These are phyloP conservation scores for Nemania abortiva DNA, from an alignment of 2,329 filamentous ascomycete genomes.

Conservation along the genomic window DNA sequence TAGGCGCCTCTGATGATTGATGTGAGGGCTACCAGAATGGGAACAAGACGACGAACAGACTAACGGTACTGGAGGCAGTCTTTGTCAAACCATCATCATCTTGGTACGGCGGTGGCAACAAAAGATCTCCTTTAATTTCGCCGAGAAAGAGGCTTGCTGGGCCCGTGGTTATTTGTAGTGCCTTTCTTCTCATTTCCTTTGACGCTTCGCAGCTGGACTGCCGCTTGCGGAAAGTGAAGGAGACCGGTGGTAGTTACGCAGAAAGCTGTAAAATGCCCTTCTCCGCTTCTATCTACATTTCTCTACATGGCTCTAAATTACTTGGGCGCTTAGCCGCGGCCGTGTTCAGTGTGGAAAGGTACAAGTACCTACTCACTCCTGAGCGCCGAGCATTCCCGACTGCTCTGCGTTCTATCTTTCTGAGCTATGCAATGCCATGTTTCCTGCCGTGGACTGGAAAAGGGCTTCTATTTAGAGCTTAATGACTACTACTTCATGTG, in stretches of 20 bases:
- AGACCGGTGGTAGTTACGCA: slow-evolving; percentile 28
- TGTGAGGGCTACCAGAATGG: slow-evolving; percentile 31
- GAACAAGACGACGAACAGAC: slow-evolving; percentile 35
- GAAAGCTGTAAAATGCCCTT: slow-evolving; percentile 36
- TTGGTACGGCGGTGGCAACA: slow-evolving; percentile 39
- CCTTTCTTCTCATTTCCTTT: slow-evolving; percentile 45
- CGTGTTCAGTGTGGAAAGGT: slow-evolving; percentile 45
- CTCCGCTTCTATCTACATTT: slow-evolving; percentile 14
- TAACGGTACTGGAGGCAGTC: slow-evolving; percentile 38
- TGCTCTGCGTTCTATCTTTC: slow-evolving; percentile 23
- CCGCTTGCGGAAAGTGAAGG: slow-evolving; percentile 50
- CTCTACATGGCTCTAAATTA: slow-evolving; percentile 43
- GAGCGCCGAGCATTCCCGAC: slow-evolving; percentile 47
- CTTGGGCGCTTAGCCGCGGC: slow-evolving; percentile 40
- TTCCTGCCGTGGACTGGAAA: slow-evolving; percentile 19
- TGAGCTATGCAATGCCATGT: slow-evolving; percentile 35
- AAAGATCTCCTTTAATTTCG: slow-evolving; percentile 41
- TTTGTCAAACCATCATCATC: slow-evolving; percentile 48
- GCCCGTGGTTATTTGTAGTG: slow-evolving; percentile 50
- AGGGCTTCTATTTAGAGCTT: slow-evolving; percentile 30
- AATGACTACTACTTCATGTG: slow-evolving; percentile 29
- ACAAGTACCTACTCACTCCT: slow-evolving; percentile 33
- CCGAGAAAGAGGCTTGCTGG: slow-evolving; percentile 46
- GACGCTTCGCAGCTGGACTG: slow-evolving; percentile 41
- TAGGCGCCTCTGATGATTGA: slow-evolving; percentile 31